Conservation (phyloP, 257 asterid species). For the Rubia yunnanensis region DNA sequence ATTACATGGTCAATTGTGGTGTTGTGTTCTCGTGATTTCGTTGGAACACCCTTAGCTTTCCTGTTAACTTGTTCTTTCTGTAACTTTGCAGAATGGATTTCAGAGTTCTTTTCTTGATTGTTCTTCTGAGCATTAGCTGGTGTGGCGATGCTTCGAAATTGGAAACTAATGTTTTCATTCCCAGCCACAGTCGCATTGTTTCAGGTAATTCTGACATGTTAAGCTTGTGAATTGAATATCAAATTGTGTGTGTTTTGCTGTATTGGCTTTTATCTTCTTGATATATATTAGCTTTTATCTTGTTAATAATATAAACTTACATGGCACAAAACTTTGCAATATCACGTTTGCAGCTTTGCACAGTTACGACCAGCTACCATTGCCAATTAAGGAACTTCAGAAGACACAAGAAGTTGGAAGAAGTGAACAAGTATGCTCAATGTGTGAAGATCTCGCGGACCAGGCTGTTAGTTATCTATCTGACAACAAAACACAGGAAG, state of each 20-base stretch:
- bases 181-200: constrained; percentile 17
- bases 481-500: constrained; percentile 58
- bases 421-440: constrained; percentile 39
- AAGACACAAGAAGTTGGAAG: constrained; percentile 25
- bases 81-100: constrained; percentile 58
- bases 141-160: constrained; percentile 58
- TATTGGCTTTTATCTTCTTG: not conserved
- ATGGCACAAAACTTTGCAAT: no score
- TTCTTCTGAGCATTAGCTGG: constrained; percentile 39
- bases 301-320: not conserved
- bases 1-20: not conserved
- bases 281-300: no score
- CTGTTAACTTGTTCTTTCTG: constrained; percentile 1
- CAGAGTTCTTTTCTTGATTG: constrained; percentile 42
- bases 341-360: constrained; percentile 28
- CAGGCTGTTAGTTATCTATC: constrained; percentile 59
- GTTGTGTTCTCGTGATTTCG: not conserved
- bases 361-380: constrained; percentile 23
- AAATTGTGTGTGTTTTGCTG: not conserved
- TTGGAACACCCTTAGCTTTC: constrained; percentile 1
- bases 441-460: constrained; percentile 65
- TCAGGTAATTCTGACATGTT: constrained; percentile 23
- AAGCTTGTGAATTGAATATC: not conserved
- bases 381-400: constrained; percentile 28
- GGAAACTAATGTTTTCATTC: constrained; percentile 16